Conservation (phyloP, 1,139 yeast genomes). For the Sugiyamaella sp. region DNA sequence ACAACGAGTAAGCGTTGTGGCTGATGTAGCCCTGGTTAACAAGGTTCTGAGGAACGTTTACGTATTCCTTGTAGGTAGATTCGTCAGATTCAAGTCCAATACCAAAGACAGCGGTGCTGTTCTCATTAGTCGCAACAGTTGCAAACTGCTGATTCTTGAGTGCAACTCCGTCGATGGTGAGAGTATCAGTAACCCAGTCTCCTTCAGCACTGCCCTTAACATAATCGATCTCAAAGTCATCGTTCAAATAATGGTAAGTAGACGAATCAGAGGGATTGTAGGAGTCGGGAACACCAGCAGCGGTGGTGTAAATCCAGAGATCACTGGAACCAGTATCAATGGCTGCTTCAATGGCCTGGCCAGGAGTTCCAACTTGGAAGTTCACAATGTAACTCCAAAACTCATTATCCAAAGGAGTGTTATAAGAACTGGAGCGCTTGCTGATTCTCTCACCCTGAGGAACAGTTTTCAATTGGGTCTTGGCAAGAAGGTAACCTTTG, state of each 20-base stretch:
- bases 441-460: not conserved
- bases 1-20: slow-evolving; percentile 55
- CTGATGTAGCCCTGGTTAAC: slow-evolving; percentile 51
- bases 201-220: slow-evolving; percentile 67
- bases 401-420: not conserved
- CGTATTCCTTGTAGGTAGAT: slow-evolving; percentile 28
- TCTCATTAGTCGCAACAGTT: slow-evolving; percentile 37
- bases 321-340: slow-evolving; percentile 74
- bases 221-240: slow-evolving; percentile 52
- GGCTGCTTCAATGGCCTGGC: slow-evolving; percentile 54
- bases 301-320: slow-evolving; percentile 63
- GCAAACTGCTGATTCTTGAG: slow-evolving; percentile 35
- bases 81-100: slow-evolving; percentile 44
- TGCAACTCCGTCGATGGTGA: slow-evolving; percentile 42
- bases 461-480: not conserved
- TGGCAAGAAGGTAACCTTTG: not conserved
- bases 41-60: slow-evolving; percentile 52
- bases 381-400: not conserved
- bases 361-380: slow-evolving; percentile 58
- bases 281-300: slow-evolving; percentile 39
- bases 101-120: slow-evolving; percentile 42
- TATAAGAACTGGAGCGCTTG: not conserved
- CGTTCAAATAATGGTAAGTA: slow-evolving; percentile 14
- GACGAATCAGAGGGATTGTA: slow-evolving; percentile 28
- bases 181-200: slow-evolving; percentile 57